Percentiles rank a stretch among this genome's conserved stretches.
phyloP scores from a whole-genome alignment of 2,329 filamentous ascomycete species.

The Beauveria varroae region DNA sequence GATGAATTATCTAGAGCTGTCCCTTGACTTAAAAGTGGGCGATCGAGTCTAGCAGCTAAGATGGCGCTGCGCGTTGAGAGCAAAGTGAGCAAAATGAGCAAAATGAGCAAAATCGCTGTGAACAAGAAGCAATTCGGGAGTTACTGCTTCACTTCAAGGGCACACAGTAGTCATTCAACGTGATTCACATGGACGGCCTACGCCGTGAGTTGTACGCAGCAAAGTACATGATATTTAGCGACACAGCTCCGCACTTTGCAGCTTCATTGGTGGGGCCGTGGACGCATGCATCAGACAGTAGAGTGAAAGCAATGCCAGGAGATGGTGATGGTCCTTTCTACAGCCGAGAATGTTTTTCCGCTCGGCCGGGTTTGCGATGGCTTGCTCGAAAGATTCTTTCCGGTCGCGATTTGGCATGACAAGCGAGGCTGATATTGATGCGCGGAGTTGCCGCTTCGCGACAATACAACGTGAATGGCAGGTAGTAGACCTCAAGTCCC shows the following conservation, averaged over 20 bases:
- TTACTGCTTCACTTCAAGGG: too few relatives aligned
- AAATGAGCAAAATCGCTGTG: not conserved
- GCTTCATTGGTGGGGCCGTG: not conserved
- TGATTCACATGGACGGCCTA: not conserved
- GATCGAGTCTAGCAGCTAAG: not conserved
- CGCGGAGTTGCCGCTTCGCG: too few relatives aligned
- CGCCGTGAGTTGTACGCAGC: not conserved
- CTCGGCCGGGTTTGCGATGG: too few relatives aligned
- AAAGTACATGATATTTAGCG: not conserved
- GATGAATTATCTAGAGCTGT: not conserved
- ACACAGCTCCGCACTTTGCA: not conserved
- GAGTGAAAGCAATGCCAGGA: too few relatives aligned
- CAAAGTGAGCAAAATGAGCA: not conserved
- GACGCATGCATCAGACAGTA: not conserved
- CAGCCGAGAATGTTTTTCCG: too few relatives aligned
- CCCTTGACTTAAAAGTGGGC: not conserved
- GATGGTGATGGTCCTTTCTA: too few relatives aligned
- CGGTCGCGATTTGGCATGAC: too few relatives aligned
- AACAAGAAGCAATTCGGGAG: too few relatives aligned
- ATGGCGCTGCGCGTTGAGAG: not conserved
- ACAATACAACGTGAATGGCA: too few relatives aligned
- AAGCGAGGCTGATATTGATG: too few relatives aligned
- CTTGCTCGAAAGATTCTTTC: too few relatives aligned
- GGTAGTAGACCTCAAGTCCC: too few relatives aligned
- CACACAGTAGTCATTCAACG: not conserved